Conservation (phyloP, 805 yeast genomes). For the Lachancea dasiensis region DNA sequence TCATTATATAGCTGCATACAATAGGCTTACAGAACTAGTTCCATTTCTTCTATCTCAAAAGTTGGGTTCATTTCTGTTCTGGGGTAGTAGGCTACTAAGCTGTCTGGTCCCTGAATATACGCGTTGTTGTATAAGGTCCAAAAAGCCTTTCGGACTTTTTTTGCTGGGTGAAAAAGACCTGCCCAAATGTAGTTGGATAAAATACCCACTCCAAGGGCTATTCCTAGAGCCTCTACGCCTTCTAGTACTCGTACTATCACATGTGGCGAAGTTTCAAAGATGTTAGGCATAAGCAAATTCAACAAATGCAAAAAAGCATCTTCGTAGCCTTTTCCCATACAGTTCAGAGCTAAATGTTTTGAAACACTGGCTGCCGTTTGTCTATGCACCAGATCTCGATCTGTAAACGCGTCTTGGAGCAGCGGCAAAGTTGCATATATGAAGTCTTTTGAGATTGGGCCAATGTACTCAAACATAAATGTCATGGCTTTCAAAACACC, state of each 20-base stretch:
- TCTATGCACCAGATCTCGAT: slow-evolving; percentile 86
- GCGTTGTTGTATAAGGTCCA: slow-evolving; percentile 80
- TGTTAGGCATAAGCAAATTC: slow-evolving; percentile 79
- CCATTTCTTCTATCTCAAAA: slow-evolving; percentile 3
- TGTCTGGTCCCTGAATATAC: slow-evolving; percentile 66
- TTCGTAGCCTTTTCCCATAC: slow-evolving; percentile 68
- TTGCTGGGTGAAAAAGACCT: slow-evolving; percentile 91
- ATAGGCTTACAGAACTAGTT: neutral
- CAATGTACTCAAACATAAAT: slow-evolving; percentile 88
- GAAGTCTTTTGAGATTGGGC: slow-evolving; percentile 73
- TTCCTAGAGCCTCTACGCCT: slow-evolving; percentile 65
- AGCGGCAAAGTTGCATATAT: slow-evolving; percentile 73
- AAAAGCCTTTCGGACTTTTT: slow-evolving; percentile 74
- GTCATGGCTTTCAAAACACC: slow-evolving; percentile 89
- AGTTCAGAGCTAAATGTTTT: slow-evolving; percentile 72
- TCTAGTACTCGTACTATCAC: slow-evolving; percentile 79
- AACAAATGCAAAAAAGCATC: slow-evolving; percentile 79
- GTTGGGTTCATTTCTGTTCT: slow-evolving; percentile 1
- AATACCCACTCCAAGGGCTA: slow-evolving; percentile 70
- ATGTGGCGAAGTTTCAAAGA: slow-evolving; percentile 93
- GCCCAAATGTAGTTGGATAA: slow-evolving; percentile 73
- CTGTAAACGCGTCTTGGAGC: slow-evolving; percentile 82
- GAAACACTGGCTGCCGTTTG: slow-evolving; percentile 92
- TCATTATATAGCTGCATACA: neutral
- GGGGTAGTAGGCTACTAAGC: slow-evolving; percentile 83